Conservation (phyloP, 495 filamentous ascomycete species). For the Tuber brumale region DNA sequence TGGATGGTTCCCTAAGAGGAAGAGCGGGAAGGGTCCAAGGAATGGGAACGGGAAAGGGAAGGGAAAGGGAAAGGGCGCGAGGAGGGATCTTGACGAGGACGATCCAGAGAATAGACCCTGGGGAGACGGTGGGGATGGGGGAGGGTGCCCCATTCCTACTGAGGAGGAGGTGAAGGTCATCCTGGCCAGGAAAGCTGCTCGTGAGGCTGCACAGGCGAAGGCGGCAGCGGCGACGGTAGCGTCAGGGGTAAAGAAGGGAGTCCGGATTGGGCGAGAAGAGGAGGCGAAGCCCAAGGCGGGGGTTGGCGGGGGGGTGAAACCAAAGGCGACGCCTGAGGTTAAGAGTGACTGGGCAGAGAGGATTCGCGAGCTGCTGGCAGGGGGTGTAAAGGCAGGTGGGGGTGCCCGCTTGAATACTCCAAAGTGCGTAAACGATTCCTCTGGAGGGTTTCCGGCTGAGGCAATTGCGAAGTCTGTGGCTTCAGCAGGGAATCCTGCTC, state of each 20-base stretch:
- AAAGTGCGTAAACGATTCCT: background rate
- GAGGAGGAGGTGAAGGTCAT: background rate
- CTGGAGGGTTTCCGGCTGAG: background rate
- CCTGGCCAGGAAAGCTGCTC: background rate
- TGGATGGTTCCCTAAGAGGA: slow-evolving; percentile 16
- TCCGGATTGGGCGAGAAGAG: background rate
- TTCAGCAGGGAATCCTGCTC: background rate
- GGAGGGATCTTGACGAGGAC: background rate
- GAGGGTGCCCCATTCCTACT: background rate
- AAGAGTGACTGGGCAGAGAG: background rate
- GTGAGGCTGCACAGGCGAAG: background rate
- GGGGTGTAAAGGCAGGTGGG: background rate
- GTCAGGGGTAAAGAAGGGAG: background rate
- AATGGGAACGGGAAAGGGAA: background rate
- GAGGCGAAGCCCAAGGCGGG: background rate
- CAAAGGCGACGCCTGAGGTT: background rate
- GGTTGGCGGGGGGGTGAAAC: background rate
- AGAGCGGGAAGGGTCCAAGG: background rate
- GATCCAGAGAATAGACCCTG: background rate
- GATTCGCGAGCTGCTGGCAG: background rate
- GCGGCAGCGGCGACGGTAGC: background rate
- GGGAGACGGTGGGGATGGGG: background rate
- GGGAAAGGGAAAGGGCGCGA: background rate
- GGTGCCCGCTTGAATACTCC: background rate
- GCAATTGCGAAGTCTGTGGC: background rate